A percentile compares a stretch with the other conserved stretches of the same genome.
phyloP scores from a whole-genome alignment of 108 stramenopile genomes.

The Stephanodiscus triporus region DNA sequence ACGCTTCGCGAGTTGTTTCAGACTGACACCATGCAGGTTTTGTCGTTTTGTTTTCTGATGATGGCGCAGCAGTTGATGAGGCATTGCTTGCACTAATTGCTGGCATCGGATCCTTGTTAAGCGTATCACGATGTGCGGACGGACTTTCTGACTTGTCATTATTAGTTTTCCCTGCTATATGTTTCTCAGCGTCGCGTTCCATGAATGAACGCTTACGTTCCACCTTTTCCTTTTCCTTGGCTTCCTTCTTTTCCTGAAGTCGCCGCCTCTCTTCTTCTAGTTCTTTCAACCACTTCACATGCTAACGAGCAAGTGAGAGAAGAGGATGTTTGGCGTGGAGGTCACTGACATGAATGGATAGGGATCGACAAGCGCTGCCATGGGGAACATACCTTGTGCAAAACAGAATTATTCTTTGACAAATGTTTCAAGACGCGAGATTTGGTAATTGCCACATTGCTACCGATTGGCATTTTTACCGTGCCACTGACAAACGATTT shows the following conservation, averaged over 20 bases:
- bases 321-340: neutral
- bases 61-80: neutral
- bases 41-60: constrained; percentile 21
- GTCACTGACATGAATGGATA: neutral
- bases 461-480: constrained; percentile 32
- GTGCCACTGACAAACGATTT: constrained; percentile 30
- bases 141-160: constrained; percentile 2
- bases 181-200: constrained; percentile 61
- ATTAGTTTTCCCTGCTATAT: constrained; percentile 17
- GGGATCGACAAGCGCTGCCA: neutral
- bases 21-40: constrained; percentile 84
- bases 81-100: neutral
- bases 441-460: constrained; percentile 36
- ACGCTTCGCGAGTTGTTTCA: constrained; percentile 51
- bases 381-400: constrained; percentile 20
- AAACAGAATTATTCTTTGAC: constrained; percentile 43
- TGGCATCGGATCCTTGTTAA: neutral
- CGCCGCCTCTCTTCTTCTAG: constrained; percentile 31
- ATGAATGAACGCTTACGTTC: constrained; percentile 41
- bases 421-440: constrained; percentile 46
- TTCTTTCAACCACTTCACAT: constrained; percentile 47
- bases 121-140: neutral
- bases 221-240: constrained; percentile 22
- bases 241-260: constrained; percentile 44
- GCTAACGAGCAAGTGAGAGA: neutral